Percentiles rank a stretch among this genome's conserved stretches.
These are phyloP conservation scores for Phytophthora capsici DNA, from an alignment of 352 stramenopile species.

Conservation along the genomic window DNA sequence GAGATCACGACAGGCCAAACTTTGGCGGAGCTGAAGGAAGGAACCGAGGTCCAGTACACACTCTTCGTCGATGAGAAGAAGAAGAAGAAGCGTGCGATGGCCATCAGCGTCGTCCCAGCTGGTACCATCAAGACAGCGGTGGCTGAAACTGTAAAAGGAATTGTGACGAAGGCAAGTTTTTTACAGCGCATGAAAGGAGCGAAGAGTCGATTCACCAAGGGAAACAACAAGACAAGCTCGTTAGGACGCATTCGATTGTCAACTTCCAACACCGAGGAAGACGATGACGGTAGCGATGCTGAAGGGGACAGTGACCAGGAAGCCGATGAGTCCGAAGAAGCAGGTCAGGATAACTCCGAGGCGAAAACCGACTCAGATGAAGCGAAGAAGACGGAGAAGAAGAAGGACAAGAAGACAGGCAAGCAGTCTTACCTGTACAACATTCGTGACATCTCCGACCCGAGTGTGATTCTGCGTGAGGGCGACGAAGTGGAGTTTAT, in stretches of 20 bases:
- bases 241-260: conserved; percentile 60
- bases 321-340: conserved; percentile 23
- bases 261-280: conserved; percentile 24
- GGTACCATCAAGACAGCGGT: conserved; percentile 68
- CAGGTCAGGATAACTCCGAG: conserved; percentile 22
- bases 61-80: conserved; percentile 74
- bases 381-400: conserved; percentile 32
- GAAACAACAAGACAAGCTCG: conserved; percentile 52
- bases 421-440: conserved; percentile 60
- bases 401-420: conserved; percentile 21
- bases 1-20: conserved; percentile 64
- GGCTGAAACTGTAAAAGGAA: conserved; percentile 41
- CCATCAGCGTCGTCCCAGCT: conserved; percentile 54
- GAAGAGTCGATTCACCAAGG: conserved; percentile 45
- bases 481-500: conserved; percentile 79
- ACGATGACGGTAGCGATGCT: conserved; percentile 31
- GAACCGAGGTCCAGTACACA: conserved; percentile 73
- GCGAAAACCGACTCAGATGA: conserved; percentile 11
- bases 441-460: conserved; percentile 71
- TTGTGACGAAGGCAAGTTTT: conserved; percentile 72
- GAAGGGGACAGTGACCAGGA: conserved; percentile 33
- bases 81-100: conserved; percentile 66
- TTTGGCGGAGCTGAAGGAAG: conserved; percentile 65
- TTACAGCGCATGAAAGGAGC: conserved; percentile 54
- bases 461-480: conserved; percentile 61